A percentile compares a stretch with the other conserved stretches of the same genome.
Conservation (phyloP, 1,139 yeast species). For the Saccharomycopsis crataegensis region DNA sequence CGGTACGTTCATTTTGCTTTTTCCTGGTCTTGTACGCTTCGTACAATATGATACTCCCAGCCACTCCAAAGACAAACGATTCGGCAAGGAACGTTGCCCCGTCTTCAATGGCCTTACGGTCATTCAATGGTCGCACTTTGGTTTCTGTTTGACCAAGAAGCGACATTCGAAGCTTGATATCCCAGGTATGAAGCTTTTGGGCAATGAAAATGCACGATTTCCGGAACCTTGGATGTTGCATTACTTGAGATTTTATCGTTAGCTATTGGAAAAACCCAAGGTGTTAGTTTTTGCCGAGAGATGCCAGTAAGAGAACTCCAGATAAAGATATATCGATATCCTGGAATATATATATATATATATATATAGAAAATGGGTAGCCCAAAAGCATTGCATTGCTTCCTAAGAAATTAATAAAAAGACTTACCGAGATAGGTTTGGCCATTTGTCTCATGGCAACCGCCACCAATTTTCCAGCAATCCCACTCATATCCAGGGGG, state of each 20-base stretch:
- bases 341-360: too few relatives aligned
- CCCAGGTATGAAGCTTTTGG: conserved; percentile 64
- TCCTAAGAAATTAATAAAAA: too few relatives aligned
- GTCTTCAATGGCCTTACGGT: conserved; percentile 72
- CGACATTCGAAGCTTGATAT: conserved; percentile 53
- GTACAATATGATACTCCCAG: conserved; percentile 69
- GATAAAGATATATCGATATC: neutral
- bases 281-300: neutral
- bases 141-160: conserved; percentile 52
- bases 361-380: too few relatives aligned
- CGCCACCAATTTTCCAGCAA: conserved; percentile 72
- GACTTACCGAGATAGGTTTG: conserved; percentile 63
- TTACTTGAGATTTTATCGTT: conserved; percentile 66
- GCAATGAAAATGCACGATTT: conserved; percentile 62
- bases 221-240: conserved; percentile 61
- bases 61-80: conserved; percentile 73
- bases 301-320: neutral
- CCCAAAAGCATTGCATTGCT: too few relatives aligned
- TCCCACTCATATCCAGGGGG: conserved; percentile 36
- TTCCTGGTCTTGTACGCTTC: conserved; percentile 65
- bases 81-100: conserved; percentile 82
- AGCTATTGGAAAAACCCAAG: conserved; percentile 27
- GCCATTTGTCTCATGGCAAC: conserved; percentile 71
- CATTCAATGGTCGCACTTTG: conserved; percentile 72
- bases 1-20: conserved; percentile 56